phyloP scores from a whole-genome alignment of 495 filamentous ascomycete species.

The Xylaria bambusicola region DNA sequence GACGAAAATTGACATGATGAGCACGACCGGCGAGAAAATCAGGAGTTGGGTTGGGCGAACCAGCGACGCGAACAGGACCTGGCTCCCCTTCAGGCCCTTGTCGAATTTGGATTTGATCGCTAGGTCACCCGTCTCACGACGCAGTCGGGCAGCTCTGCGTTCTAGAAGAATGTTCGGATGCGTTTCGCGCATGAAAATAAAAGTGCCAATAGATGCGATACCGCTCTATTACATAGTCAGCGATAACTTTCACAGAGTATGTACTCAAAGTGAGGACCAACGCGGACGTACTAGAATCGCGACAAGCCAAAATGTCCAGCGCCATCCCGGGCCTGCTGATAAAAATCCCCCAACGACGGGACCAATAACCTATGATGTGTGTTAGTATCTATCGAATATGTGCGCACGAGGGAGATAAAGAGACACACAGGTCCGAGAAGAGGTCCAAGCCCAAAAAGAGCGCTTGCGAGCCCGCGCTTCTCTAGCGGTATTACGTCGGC shows the following conservation, averaged over 20 bases:
- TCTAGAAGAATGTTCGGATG: slow-evolving; percentile 61
- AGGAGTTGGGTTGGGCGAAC: slow-evolving; percentile 56
- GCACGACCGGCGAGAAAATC: slow-evolving; percentile 59
- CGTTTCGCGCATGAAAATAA: slow-evolving; percentile 60
- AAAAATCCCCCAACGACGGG: slow-evolving; percentile 59
- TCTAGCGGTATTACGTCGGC: slow-evolving; percentile 40
- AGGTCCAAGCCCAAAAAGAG: slow-evolving; percentile 52
- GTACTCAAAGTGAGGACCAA: slow-evolving; percentile 27
- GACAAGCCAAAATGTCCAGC: slow-evolving; percentile 67
- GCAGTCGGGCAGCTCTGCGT: slow-evolving; percentile 52
- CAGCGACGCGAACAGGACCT: slow-evolving; percentile 41
- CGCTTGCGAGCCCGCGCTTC: slow-evolving; percentile 52
- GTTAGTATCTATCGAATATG: neutral
- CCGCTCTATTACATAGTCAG: slow-evolving; percentile 14
- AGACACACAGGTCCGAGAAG: slow-evolving; percentile 44
- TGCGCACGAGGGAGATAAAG: slow-evolving; percentile 34
- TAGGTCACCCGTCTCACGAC: slow-evolving; percentile 41
- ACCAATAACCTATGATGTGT: slow-evolving; percentile 47
- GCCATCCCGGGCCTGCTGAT: slow-evolving; percentile 55
- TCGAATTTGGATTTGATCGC: slow-evolving; percentile 47
- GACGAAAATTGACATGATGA: slow-evolving; percentile 69
- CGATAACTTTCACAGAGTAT: neutral
- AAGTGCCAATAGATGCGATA: slow-evolving; percentile 34
- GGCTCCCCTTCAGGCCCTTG: slow-evolving; percentile 39
- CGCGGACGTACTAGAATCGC: slow-evolving; percentile 44